Evolutionary conservation across 352 stramenopile genomes (phyloP), one percentile per base, ranked within the genome.

Genomic region (Peronospora belbahrii): DNA sequence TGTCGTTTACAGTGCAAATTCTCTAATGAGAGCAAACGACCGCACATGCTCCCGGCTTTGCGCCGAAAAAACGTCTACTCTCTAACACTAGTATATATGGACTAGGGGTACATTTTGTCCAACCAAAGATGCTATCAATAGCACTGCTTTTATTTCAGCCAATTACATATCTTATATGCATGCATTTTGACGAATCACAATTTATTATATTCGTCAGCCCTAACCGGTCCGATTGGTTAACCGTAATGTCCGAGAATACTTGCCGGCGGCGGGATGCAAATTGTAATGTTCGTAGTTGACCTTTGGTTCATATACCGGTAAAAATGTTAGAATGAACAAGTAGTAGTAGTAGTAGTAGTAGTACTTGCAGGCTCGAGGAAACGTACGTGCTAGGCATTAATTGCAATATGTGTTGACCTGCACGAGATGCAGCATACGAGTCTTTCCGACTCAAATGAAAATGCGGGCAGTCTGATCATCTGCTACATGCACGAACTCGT

Each of bases 1-100:
- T 51, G 55, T 24, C 7, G 9, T 18, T 42, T 46, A 48, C 36
- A 41, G 38, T 38, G 61, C 61, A 70, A 66, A 70, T 70, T 70
- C 56, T 70, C 42, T 57, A 67, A 27, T 70, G 61, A 53, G 34
- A 30, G 34, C 40, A 56, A 52, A 19, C 19, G 42, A 62, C 44
- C 41, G 28, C 19, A 50, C 25, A 20, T 37, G 6, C 31, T 38
- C 44, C 44, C 44, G 44, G 18, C 36, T 59, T 14, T 64, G 42
- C 17, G 17, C 35, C 3, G 6, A 18, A 23, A n/a, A 17, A 53
- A n/a, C n/a, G 51, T 19, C 40, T 37, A 41, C 52, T 51, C 44
- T 60, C 45, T 60, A 28, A 4, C 52, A 42, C 40, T 9, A 10
- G 22, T 9, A 35, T 11, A n/a, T n/a, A n/a, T n/a, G n/a, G 45